phyloP scores from a whole-genome alignment of 2,329 filamentous ascomycete genomes.

The Neofusicoccum laricinum region DNA sequence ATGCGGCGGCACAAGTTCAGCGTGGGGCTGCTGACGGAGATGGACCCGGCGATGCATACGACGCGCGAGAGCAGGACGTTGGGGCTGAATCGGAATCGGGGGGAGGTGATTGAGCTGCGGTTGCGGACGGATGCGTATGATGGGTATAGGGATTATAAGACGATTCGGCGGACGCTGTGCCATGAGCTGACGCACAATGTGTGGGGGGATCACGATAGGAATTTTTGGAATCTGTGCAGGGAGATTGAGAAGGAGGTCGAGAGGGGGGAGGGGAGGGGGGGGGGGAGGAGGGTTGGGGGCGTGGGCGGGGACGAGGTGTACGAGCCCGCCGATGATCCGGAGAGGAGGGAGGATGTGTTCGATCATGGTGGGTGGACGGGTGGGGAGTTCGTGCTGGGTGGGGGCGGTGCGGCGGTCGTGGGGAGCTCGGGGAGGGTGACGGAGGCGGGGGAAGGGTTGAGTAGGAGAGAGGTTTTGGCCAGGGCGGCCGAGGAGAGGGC shows the following conservation, averaged over 20 bases:
- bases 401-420: conserved; percentile 25
- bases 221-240: conserved; percentile 87
- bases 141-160: conserved; percentile 89
- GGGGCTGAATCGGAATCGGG: conserved; percentile 81
- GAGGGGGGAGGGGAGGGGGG: conserved; percentile 70
- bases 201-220: conserved; percentile 74
- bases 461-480: conserved; percentile 71
- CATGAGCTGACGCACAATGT: conserved; percentile 96
- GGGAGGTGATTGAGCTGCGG: conserved; percentile 86
- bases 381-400: conserved; percentile 39
- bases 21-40: conserved; percentile 86
- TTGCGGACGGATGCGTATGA: conserved; percentile 92
- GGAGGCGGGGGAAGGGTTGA: conserved; percentile 49
- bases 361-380: conserved; percentile 46
- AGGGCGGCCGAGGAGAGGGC: conserved; percentile 68
- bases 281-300: conserved; percentile 49
- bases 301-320: conserved; percentile 28
- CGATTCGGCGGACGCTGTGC: conserved; percentile 86
- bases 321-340: conserved; percentile 22
- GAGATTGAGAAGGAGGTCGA: conserved; percentile 87
- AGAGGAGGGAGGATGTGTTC: conserved; percentile 27
- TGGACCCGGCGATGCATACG: conserved; percentile 86
- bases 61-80: conserved; percentile 77
- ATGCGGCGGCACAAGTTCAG: conserved; percentile 85
- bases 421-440: conserved; percentile 25